Evolutionary conservation across 176 grass and related monocot genomes (phyloP), one percentile per base, ranked within the genome.

Genomic region (Musa itinerans): DNA sequence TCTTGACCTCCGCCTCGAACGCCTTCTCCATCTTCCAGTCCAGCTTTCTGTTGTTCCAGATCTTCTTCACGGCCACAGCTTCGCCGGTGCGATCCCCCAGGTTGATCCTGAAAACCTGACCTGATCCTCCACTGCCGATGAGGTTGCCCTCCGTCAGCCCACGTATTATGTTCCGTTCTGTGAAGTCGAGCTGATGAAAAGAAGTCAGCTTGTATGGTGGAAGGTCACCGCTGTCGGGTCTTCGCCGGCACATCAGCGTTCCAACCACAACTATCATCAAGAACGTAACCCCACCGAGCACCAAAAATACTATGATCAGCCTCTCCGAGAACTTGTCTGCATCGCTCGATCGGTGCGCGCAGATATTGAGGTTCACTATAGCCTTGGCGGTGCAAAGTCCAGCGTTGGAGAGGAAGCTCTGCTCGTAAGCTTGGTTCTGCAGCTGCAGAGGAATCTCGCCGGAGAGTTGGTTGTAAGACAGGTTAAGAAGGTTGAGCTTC

Each of bases 1-100:
- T 87, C 61, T 85, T 52, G 24, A 85, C 65, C 65, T 93, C 87
- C 4, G 83, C 80, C 68, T 89, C 66, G 65, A 89, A 89, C 50
- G 89, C 69, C 10, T 59, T 84, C 51, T 82, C 80, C 67, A 92
- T 52, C 10, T 82, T 82, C 11, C 54, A 24, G n/a, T 52, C 14
- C 0, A 76, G 10, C 11, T 54, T 89, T 11, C 3, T 10, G 0
- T 21, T 20, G 65, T 53, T 83, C 11, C 62, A 67, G 27, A 94
- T 90, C 54, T 87, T 86, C 54, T 88, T 90, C 6, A 86, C 81
- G 6, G 85, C 91, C 73, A 88, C 72, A 2, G 8, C 34, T 55
- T 50, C 23, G 1, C 15, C 58, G 1, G 21, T 3, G 9, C 2
- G 16, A 25, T 52, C 6, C 1, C 57, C 17, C 3, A 85, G 67